phyloP scores from a whole-genome alignment of 2,329 filamentous ascomycete species.

The Drechslerella dactyloides region DNA sequence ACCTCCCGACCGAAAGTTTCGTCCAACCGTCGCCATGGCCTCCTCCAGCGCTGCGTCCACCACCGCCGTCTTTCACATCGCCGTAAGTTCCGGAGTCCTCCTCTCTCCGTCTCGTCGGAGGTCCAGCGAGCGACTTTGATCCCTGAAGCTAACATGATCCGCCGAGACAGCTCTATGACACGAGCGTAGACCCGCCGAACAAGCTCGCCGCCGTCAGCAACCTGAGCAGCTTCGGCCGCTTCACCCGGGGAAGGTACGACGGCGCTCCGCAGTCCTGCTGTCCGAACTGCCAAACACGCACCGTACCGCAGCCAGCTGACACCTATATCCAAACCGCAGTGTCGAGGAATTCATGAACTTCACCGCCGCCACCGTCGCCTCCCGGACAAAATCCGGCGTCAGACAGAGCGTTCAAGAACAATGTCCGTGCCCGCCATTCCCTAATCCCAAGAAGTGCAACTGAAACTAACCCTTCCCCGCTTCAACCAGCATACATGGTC shows the following conservation, averaged over 20 bases:
- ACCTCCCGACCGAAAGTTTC: background rate
- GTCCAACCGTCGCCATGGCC: too few relatives aligned
- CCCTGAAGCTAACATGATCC: too few relatives aligned
- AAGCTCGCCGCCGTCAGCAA: conserved; percentile 34
- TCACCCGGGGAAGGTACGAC: conserved; percentile 34
- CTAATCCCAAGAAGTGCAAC: background rate
- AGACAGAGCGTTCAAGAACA: conserved; percentile 85
- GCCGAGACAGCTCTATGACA: conserved; percentile 33
- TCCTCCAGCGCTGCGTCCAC: conserved; percentile 28
- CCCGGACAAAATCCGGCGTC: conserved; percentile 79
- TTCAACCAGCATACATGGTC: conserved; percentile 70
- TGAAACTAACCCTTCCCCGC: background rate
- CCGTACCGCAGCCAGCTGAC: background rate
- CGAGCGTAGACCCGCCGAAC: conserved; percentile 23
- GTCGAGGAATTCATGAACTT: conserved; percentile 78
- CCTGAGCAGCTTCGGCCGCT: conserved; percentile 38
- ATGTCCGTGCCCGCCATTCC: conserved; percentile 60
- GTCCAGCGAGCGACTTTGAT: background rate
- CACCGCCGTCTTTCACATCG: conserved; percentile 43
- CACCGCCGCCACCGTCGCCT: conserved; percentile 85
- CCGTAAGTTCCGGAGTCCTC: conserved; percentile 12
- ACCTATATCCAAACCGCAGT: conserved; percentile 55
- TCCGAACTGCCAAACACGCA: background rate
- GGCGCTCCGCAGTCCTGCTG: background rate
- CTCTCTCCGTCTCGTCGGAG: background rate